Evolutionary conservation across 441 rosid genomes (phyloP), one percentile per base, ranked within the genome.

Genomic region (Syzygium malaccense): DNA sequence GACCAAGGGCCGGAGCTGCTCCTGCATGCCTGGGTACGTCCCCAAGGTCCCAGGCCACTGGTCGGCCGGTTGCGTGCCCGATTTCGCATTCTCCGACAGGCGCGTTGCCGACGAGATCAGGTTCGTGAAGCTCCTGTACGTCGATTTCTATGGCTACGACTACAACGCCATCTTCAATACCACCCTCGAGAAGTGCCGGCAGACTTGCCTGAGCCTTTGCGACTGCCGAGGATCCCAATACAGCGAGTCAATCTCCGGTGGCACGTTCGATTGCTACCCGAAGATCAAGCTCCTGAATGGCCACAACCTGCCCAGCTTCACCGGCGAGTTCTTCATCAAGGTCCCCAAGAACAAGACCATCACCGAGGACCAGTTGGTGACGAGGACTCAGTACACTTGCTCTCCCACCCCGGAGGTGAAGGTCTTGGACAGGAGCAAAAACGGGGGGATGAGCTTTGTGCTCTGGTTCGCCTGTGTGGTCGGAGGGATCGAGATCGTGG

Each of bases 231-330:
- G 86, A 85, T 85, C 55, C 62, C 10, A 10, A 7, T 54, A 54
- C 48, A 5, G 0, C 2, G 1, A 2, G 45, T 2, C 8, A 15
- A 0, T 5, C 62, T 12, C 62, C 11, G 3, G 3, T 3, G 12
- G 41, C 8, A 54, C 11, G 7, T 5, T 3, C 45, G 0, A 54
- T 25, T 85, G 62, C 33, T 85, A 5, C 48, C 41, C 28, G 14
- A 85, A 85, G 86, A 85, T 8, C 48, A 26, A 68, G 79, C 48
- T 68, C 26, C 26, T 33, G 14, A 68, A 68, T 68, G 48, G 79
- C 4, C 12, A 33, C 79, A 68, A 68, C 26, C 6, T 1, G 48
- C 7, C 45, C 48, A 68, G 7, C 7, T 68, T 18, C 23, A 1
- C 0, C 7, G 26, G 79, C 14, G 14, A 68, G 79, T 33, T 19